Base-by-base conservation (phyloP, 208 protist genomes). In the Endotrypanum monterogeii region DNA sequence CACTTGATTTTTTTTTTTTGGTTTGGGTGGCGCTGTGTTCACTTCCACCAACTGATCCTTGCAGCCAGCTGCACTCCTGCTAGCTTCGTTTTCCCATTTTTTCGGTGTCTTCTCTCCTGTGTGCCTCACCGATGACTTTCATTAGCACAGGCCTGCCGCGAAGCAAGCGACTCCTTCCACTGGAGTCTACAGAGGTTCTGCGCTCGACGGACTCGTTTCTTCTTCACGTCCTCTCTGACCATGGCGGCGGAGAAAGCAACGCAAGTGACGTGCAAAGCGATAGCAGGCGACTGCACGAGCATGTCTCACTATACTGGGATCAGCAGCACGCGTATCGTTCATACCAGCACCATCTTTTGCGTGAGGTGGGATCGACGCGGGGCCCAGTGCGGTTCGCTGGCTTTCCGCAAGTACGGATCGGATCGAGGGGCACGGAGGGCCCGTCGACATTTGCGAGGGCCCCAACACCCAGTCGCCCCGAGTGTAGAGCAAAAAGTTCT, bases 111-210 rank as follows among this genome's bases (percentile, higher is more conserved):
- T 50, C n/a, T 67, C 62, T 18, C 44, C 54, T 46, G 44, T 48
- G 44, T 48, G 44, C 12, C 44, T 48, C 35, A n/a, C 50, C 1
- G 11, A 92, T 92, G 88, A 84, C 79, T 50, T 79, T 74, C 62
- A 75, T 79, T 46, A 85, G 80, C 44, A 74, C 71, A 16, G 82
- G 78, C 20, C 74, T 87, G 52, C 69, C 78, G 6, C 88, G 88
- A 37, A 83, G 82, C 44, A 82, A 89, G 50, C 80, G 88, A 23
- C 72, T 93, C 41, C 82, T 93, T 16, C 88, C 88, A 20, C 76
- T 93, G 20, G 83, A 89, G 51, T 81, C 80, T 9, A 57, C 67
- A 14, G 65, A 77, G 5, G 86, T 82, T 1, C 78, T 93, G 12
- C 30, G 54, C 37, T 62, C 67, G 18, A 83, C 83, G 0, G 74